Conservation (phyloP, 1,139 yeast species). For the Geotrichum macrosporum region DNA sequence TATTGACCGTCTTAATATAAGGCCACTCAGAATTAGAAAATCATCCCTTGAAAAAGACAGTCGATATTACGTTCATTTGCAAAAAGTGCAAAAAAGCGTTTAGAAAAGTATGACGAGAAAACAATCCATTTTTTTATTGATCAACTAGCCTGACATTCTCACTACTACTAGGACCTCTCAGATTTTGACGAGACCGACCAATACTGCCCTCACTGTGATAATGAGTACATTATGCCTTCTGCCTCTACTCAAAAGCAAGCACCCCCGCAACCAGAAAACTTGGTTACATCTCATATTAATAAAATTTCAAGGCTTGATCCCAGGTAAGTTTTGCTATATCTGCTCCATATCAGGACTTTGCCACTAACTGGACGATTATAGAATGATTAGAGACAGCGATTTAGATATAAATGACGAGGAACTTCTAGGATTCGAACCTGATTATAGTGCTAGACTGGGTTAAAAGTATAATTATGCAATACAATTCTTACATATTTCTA, state of each 20-base stretch:
- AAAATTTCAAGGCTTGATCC: slow-evolving; percentile 28
- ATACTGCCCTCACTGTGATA: slow-evolving; percentile 41
- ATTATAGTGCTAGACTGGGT: slow-evolving; percentile 27
- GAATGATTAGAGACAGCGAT: slow-evolving; percentile 38
- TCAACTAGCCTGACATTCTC: not conserved
- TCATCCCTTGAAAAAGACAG: slow-evolving; percentile 35
- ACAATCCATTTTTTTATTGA: not conserved
- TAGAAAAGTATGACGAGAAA: slow-evolving; percentile 31
- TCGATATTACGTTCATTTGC: slow-evolving; percentile 39
- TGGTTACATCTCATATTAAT: slow-evolving; percentile 13
- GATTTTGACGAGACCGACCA: slow-evolving; percentile 41
- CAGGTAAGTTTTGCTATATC: slow-evolving; percentile 26
- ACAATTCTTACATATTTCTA: not conserved
- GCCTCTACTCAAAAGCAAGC: slow-evolving; percentile 26
- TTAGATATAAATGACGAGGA: slow-evolving; percentile 30
- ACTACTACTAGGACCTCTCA: slow-evolving; percentile 29
- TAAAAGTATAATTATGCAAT: slow-evolving; percentile 7
- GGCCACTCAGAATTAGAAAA: slow-evolving; percentile 38
- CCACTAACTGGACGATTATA: no score
- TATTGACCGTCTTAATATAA: no score
- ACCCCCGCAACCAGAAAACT: slow-evolving; percentile 22
- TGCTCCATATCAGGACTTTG: no score
- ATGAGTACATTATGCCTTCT: slow-evolving; percentile 37
- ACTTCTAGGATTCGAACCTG: slow-evolving; percentile 33
- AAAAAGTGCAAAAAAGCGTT: slow-evolving; percentile 41